Evolutionary conservation across 441 rosid species (phyloP), one percentile per base, ranked within the genome.

Genomic region (Jatropha multifida): DNA sequence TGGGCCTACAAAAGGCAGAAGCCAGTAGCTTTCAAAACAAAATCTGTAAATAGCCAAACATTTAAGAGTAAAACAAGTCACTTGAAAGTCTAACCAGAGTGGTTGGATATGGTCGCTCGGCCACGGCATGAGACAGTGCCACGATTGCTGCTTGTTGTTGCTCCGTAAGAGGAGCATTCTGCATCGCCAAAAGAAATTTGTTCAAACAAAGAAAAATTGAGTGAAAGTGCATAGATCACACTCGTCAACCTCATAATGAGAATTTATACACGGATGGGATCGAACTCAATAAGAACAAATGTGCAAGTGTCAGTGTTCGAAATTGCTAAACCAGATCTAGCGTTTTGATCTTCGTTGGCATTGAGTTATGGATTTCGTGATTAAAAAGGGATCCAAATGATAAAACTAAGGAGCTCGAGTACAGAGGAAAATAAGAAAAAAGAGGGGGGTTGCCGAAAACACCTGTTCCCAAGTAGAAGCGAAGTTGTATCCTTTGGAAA

Each of bases 401-500:
- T 32, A 32, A 32, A 69, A 3, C 56, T 4, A 49, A 15, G 10
- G 37, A 48, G 20, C 58, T 8, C 48, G 10, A 44, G 7, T 8
- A 44, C 3, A 17, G 12, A 52, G 8, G 26, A 20, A 5, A 10
- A 54, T 13, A 15, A 15, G n/a, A 26, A 32, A 60, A 0, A 13
- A 38, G 23, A 38, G 3, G 37, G 27, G 63, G 23, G 65, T 23
- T 23, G 23, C 23, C 68, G 59, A 62, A 37, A 67, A 42, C 49
- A 94, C 99, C 94, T 90, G 97, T 77, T 95, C 99, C 99, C 99
- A 95, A 71, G 90, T 87, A 51, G 97, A 96, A 81, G 98, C 89
- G 86, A 96, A 96, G 83, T 91, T 92, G 94, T 93, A 92, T 81
- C 98, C 98, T 84, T 74, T 93, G 80, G 95, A 89, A 76, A 93